Conservation (phyloP, 148 eudicot species). For the Amaranthus palmeri region DNA sequence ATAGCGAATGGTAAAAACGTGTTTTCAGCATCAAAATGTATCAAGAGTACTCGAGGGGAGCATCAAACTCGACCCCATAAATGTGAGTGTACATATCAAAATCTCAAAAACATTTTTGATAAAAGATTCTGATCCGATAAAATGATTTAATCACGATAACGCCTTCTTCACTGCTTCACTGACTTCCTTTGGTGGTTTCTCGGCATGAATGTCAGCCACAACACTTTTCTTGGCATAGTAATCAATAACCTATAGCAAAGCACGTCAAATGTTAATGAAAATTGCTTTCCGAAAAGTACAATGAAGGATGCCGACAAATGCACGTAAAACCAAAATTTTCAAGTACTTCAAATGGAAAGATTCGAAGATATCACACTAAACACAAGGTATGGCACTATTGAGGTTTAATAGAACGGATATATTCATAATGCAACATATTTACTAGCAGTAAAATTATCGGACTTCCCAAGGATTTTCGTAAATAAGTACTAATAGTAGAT, state of each 20-base stretch:
- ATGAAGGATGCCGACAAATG: not conserved
- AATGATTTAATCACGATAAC: conserved; percentile 17
- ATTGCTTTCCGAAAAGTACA: not conserved
- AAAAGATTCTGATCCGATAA: conserved; percentile 11
- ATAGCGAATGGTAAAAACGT: conserved; percentile 13
- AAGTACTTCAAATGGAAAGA: no score
- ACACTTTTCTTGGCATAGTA: conserved; percentile 62
- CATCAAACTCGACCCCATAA: conserved; percentile 23
- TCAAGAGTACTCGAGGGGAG: not conserved
- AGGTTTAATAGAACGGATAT: no score
- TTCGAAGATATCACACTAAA: no score
- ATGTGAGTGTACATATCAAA: conserved; percentile 16
- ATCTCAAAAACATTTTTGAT: conserved; percentile 13
- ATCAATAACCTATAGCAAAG: conserved; percentile 41
- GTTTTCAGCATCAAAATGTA: conserved; percentile 19
- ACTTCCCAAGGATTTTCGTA: no score
- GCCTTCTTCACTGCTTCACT: conserved; percentile 44
- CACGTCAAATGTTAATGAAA: not conserved
- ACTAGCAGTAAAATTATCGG: no score
- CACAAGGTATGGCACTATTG: no score
- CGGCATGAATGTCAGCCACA: conserved; percentile 72
- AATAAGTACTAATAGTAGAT: no score
- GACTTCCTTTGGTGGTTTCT: conserved; percentile 47
- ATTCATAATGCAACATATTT: no score
- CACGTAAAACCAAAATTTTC: not conserved